phyloP scores from a whole-genome alignment of 2,329 filamentous ascomycete genomes.

The Helminthosporium solani region DNA sequence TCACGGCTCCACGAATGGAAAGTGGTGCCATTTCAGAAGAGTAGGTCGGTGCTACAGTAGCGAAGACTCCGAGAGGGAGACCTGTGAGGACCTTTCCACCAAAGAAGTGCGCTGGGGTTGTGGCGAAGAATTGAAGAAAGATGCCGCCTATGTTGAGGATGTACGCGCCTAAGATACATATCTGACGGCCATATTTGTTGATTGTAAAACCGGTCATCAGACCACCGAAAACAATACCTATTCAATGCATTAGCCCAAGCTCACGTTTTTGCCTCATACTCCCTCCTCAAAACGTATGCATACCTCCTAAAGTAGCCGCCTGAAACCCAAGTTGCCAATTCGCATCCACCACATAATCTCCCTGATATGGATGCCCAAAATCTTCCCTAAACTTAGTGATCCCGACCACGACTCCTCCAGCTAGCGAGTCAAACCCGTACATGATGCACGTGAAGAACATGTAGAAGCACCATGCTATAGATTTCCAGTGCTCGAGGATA shows the following conservation, averaged over 20 bases:
- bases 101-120: constrained; percentile 14
- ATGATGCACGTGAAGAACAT: constrained; percentile 21
- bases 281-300: too few species aligned
- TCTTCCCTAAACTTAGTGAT: constrained; percentile 17
- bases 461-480: constrained; percentile 18
- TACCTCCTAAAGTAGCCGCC: constrained; percentile 16
- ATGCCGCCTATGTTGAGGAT: constrained; percentile 18
- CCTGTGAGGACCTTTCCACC: constrained; percentile 16
- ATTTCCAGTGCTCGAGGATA: constrained; percentile 17
- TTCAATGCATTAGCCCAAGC: neutral
- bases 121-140: constrained; percentile 18
- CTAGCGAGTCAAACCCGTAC: constrained; percentile 18
- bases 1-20: constrained; percentile 14
- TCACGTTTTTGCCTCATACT: too few species aligned
- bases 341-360: constrained; percentile 17
- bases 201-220: constrained; percentile 12
- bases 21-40: constrained; percentile 16
- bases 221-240: constrained; percentile 19
- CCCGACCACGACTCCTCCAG: constrained; percentile 14
- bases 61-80: constrained; percentile 14
- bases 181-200: constrained; percentile 14
- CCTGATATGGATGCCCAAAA: constrained; percentile 15
- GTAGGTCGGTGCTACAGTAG: constrained; percentile 14
- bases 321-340: constrained; percentile 20
- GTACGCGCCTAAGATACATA: constrained; percentile 14